Evolutionary conservation across 2,329 filamentous ascomycete species (phyloP).

Genomic region (Reticulascus tulasneorum): DNA sequence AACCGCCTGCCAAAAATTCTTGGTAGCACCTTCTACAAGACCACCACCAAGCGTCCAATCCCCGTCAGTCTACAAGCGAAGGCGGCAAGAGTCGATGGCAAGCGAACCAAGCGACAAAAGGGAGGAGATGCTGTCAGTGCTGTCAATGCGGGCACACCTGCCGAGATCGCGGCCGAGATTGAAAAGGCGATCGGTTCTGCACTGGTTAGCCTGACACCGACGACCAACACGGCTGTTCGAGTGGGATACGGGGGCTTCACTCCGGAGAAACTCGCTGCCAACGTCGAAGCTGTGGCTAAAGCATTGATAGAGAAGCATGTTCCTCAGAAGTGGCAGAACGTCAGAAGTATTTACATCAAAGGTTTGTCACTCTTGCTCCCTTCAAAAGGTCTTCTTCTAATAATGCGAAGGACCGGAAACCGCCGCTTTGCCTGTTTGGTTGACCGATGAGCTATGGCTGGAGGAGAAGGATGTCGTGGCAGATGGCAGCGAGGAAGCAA

Average conservation of each 20-base stretch:
- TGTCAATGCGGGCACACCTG: constrained; percentile 49
- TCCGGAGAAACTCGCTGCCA: constrained; percentile 72
- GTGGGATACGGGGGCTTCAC: constrained; percentile 74
- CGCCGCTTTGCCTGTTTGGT: constrained; percentile 87
- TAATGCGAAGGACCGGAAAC: constrained; percentile 83
- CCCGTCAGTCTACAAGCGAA: constrained; percentile 68
- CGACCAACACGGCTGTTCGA: constrained; percentile 74
- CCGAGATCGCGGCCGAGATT: constrained; percentile 75
- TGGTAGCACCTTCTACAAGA: constrained; percentile 91
- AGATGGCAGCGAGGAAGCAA: constrained; percentile 45
- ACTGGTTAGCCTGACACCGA: constrained; percentile 73
- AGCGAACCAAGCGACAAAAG: constrained; percentile 56
- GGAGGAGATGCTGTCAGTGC: constrained; percentile 32
- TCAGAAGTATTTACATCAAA: constrained; percentile 85
- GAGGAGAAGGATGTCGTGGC: constrained; percentile 73
- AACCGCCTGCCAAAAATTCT: constrained; percentile 59
- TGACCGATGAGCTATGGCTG: constrained; percentile 87
- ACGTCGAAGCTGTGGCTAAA: constrained; percentile 68
- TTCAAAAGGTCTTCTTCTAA: too few species aligned
- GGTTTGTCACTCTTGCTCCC: too few species aligned
- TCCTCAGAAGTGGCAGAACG: constrained; percentile 81
- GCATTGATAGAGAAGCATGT: constrained; percentile 75
- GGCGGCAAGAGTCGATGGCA: constrained; percentile 56
- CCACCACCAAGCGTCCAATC: constrained; percentile 77
- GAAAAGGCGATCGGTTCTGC: constrained; percentile 72